Conservation (phyloP, 257 asterid genomes). For the Phtheirospermum japonicum region DNA sequence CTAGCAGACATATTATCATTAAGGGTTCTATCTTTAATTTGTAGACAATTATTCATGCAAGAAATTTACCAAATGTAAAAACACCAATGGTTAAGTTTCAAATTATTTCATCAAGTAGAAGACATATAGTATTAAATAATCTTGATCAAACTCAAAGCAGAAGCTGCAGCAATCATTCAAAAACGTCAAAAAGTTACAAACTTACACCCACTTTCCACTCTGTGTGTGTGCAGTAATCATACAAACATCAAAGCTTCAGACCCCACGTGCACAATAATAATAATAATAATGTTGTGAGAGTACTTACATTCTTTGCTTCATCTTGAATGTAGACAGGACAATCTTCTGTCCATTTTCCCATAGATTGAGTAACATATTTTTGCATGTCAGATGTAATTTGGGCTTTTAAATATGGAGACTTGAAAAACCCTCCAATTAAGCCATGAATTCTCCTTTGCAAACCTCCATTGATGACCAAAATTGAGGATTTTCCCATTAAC, state of each 20-base stretch:
- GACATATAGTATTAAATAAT: too few relatives aligned
- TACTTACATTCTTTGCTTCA: constrained; percentile 62
- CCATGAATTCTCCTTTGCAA: constrained; percentile 86
- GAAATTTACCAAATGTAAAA: too few relatives aligned
- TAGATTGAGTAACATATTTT: constrained; percentile 53
- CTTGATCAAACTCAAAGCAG: too few relatives aligned
- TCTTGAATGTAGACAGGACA: constrained; percentile 68
- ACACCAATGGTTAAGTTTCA: too few relatives aligned
- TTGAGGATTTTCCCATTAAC: constrained; percentile 79
- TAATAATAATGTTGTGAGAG: too few relatives aligned
- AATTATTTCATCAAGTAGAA: too few relatives aligned
- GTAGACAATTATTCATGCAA: too few relatives aligned
- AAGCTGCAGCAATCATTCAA: constrained; percentile 33
- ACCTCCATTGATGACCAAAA: constrained; percentile 67
- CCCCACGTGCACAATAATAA: neutral
- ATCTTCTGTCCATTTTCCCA: constrained; percentile 61
- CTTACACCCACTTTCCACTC: constrained; percentile 25
- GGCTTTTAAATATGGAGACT: constrained; percentile 57
- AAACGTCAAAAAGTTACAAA: constrained; percentile 7
- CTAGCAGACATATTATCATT: too few relatives aligned
- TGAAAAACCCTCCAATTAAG: constrained; percentile 68
- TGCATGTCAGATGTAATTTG: constrained; percentile 75
- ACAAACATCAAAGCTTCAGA: constrained; percentile 15
- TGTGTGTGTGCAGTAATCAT: constrained; percentile 25
- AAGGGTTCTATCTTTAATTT: too few relatives aligned